Evolutionary conservation across 2,329 filamentous ascomycete species (phyloP).

Genomic region (Diaporthe batatas): DNA sequence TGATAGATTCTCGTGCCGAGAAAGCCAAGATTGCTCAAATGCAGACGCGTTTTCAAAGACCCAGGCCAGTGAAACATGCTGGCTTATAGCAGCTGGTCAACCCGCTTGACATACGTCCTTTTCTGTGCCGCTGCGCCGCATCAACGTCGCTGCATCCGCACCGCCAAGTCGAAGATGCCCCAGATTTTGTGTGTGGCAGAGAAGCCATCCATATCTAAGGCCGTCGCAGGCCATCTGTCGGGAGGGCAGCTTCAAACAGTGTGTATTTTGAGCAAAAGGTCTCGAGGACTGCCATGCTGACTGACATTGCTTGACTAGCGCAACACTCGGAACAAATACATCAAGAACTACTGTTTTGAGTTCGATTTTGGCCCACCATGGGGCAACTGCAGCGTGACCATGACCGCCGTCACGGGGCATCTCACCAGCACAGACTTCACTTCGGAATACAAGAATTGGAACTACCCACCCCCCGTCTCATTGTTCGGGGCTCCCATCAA

Average conservation of each 20-base stretch:
- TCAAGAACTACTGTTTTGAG: constrained; percentile 94
- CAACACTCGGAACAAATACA: constrained; percentile 78
- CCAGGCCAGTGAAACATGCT: constrained; percentile 12
- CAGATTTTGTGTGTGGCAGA: constrained; percentile 69
- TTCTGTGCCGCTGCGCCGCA: background rate
- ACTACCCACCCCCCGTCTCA: constrained; percentile 79
- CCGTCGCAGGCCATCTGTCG: constrained; percentile 89
- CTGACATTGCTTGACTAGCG: constrained; percentile 61
- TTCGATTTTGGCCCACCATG: constrained; percentile 87
- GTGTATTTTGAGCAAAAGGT: constrained; percentile 51
- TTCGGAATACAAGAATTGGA: constrained; percentile 81
- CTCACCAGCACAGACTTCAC: constrained; percentile 85
- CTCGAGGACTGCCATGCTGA: constrained; percentile 4
- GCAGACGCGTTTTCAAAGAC: constrained; percentile 33
- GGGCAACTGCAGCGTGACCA: constrained; percentile 87
- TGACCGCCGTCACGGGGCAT: constrained; percentile 94
- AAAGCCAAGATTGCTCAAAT: constrained; percentile 34
- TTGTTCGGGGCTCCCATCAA: constrained; percentile 86
- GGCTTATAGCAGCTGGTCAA: constrained; percentile 23
- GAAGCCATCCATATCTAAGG: constrained; percentile 94
- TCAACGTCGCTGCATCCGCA: constrained; percentile 26
- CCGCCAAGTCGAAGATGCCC: constrained; percentile 57
- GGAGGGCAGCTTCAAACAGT: constrained; percentile 81
- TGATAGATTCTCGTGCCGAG: constrained; percentile 5
- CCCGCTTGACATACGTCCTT: background rate